Base-by-base conservation (phyloP, 1,284 basidiomycete species). In the Leccinum subrobustum region DNA sequence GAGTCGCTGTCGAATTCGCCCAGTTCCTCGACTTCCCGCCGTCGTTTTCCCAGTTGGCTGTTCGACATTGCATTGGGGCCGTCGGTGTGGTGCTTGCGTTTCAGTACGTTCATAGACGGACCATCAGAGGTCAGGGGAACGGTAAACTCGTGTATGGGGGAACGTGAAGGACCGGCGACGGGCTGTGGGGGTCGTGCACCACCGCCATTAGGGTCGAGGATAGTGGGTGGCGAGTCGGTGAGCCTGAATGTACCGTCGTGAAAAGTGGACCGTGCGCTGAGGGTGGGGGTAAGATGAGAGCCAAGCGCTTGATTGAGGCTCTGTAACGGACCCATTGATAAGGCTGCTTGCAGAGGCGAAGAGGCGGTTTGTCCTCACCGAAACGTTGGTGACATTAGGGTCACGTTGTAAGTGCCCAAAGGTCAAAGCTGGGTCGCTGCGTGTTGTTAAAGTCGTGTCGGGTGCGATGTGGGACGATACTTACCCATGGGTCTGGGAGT, bases 31-130 rank as follows among this genome's bases (percentile, higher is more conserved):
- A 66, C 69, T 16, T 84, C 83, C 39, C 83, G 76, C 27, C 84
- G 76, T 47, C 83, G 78, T 70, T 86, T 87, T 51, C 75, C 70
- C 2, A 71, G 52, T 12, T 74, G 74, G n/a, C 20, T 55, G 51
- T 53, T 75, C 23, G 78, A 69, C 59, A 79, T 77, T 6, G 71
- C 54, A 37, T 75, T 70, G 48, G 70, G 57, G 51, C 59, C 60
- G 59, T 85, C 84, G 33, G 75, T 67, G 61, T 80, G 83, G 44
- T 47, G 44, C 68, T 86, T 86, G 64, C 85, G 81, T 69, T 86
- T 86, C 31, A 72, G 37, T 23, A 50, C 60, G 53, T 57, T 74
- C 35, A 68, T 4, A 3, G 67, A 29, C 16, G 71, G 60, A 51
- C 55, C 55, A 35, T 73, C 75, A 57, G 64, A 68, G 2, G 70